Base-by-base conservation (phyloP, 2,329 filamentous ascomycete species). In the Cryphonectria radicalis region DNA sequence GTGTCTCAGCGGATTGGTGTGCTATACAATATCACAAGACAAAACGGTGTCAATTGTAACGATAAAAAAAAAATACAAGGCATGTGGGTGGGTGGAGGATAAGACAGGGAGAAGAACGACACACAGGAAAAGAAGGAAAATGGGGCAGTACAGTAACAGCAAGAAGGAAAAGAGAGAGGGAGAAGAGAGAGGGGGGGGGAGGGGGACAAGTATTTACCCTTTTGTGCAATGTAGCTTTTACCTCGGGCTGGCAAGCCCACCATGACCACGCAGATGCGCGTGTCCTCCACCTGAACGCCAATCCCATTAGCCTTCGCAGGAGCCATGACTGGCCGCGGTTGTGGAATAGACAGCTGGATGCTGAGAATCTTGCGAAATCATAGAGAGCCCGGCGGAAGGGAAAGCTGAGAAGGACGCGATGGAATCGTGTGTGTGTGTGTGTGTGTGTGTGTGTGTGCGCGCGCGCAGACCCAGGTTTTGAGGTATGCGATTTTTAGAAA, bases 181-280 rank as follows among this genome's bases (percentile, higher is more conserved):
- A 28, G 2, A 28, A 4, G 4, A 19, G 10, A 28, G 2, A 28
- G 3, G 4, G 7, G 10, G 22, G 46, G 22, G 22, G 22, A 2
- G 22, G 46, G 8, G 65, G 53, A 28, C 64, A 42, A 59, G 53
- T 70, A 80, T 85, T 78, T 85, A 96, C 95, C 94, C 89, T 98
- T 98, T 79, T 97, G 94, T 76, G 96, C 95, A 80, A 99, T 98
- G 81, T 97, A 90, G 84, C 94, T 97, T 88, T 99, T 99, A 79
- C 96, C 96, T 76, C 96, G 88, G 73, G 96, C 96, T 69, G 96
- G 96, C 80, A 99, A 87, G 76, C 96, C 96, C 73, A 99, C 96
- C 96, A 99, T 98, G 77, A 99, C 94, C 75, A 99, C 95, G 82
- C 95, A 98, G 84, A 99, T 97, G 81, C 93, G 93, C 73, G 93